phyloP scores from a whole-genome alignment of 352 stramenopile species.

The Globisporangium mamillatum region DNA sequence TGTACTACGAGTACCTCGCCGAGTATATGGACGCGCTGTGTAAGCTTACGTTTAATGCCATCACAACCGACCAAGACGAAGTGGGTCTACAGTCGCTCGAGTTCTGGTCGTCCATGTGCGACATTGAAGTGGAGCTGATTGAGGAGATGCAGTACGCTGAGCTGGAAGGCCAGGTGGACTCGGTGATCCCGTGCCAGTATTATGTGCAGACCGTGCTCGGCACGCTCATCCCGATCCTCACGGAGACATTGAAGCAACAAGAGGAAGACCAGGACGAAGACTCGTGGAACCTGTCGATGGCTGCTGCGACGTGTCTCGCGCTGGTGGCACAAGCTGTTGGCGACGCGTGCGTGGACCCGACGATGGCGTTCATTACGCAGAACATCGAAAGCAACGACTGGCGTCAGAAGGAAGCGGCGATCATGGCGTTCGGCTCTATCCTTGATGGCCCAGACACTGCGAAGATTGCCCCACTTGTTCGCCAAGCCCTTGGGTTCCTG shows the following conservation, averaged over 20 bases:
- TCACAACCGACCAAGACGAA: slow-evolving; percentile 89
- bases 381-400: slow-evolving; percentile 95
- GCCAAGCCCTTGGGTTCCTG: slow-evolving; percentile 92
- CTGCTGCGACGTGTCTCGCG: slow-evolving; percentile 90
- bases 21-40: slow-evolving; percentile 97
- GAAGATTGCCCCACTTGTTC: slow-evolving; percentile 90
- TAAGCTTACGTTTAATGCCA: slow-evolving; percentile 93
- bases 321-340: slow-evolving; percentile 93
- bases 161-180: slow-evolving; percentile 44
- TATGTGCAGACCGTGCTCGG: slow-evolving; percentile 89
- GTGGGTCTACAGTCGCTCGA: slow-evolving; percentile 96
- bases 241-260: slow-evolving; percentile 93
- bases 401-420: slow-evolving; percentile 93
- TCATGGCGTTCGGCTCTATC: slow-evolving; percentile 97
- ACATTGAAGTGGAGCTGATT: slow-evolving; percentile 94
- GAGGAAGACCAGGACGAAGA: slow-evolving; percentile 95
- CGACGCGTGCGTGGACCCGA: slow-evolving; percentile 87
- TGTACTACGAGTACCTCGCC: slow-evolving; percentile 96
- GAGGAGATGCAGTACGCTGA: slow-evolving; percentile 89
- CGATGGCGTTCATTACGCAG: slow-evolving; percentile 93
- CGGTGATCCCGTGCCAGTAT: slow-evolving; percentile 70
- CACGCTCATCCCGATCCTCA: slow-evolving; percentile 91
- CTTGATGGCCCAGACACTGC: slow-evolving; percentile 91
- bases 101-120: slow-evolving; percentile 97
- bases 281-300: slow-evolving; percentile 93